Evolutionary conservation across 2,329 filamentous ascomycete species (phyloP).

Genomic region (Metarhizium robertsii): DNA sequence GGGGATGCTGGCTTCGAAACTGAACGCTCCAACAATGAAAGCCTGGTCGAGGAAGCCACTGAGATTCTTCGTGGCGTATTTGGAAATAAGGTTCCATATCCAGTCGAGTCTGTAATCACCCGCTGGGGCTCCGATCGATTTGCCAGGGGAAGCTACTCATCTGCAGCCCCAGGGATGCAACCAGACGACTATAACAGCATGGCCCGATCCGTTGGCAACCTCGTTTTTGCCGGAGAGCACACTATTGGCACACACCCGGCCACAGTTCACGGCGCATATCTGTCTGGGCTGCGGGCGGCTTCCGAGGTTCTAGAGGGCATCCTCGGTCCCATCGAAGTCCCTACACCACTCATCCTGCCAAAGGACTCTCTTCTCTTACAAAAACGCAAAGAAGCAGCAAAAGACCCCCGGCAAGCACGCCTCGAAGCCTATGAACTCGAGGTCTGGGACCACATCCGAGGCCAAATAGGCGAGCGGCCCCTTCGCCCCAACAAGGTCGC

Average conservation of each 20-base stretch:
- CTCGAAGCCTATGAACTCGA: constrained; percentile 48
- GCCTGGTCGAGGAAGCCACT: constrained; percentile 73
- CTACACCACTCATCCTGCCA: constrained; percentile 63
- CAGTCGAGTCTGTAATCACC: constrained; percentile 80
- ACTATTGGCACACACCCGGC: constrained; percentile 94
- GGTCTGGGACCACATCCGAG: constrained; percentile 40
- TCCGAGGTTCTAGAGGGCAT: constrained; percentile 75
- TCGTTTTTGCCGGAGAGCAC: constrained; percentile 94
- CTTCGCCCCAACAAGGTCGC: constrained; percentile 62
- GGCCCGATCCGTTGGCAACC: constrained; percentile 73
- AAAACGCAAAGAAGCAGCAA: constrained; percentile 46
- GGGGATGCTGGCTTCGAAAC: constrained; percentile 87
- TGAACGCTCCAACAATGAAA: constrained; percentile 65
- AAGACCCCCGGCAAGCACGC: constrained; percentile 41
- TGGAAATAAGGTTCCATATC: constrained; percentile 59
- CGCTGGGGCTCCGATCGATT: constrained; percentile 88
- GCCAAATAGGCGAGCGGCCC: constrained; percentile 64
- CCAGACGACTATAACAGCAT: constrained; percentile 88
- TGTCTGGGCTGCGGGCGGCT: constrained; percentile 84
- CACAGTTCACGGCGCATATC: constrained; percentile 91
- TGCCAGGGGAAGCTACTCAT: constrained; percentile 92
- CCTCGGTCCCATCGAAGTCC: constrained; percentile 71
- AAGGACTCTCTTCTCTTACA: constrained; percentile 41
- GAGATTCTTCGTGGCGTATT: constrained; percentile 71
- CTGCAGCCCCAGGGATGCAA: constrained; percentile 72